Evolutionary conservation across 805 yeast species (phyloP), one percentile per base, ranked within the genome.

Genomic region (Sugiyamaella floridensis): DNA sequence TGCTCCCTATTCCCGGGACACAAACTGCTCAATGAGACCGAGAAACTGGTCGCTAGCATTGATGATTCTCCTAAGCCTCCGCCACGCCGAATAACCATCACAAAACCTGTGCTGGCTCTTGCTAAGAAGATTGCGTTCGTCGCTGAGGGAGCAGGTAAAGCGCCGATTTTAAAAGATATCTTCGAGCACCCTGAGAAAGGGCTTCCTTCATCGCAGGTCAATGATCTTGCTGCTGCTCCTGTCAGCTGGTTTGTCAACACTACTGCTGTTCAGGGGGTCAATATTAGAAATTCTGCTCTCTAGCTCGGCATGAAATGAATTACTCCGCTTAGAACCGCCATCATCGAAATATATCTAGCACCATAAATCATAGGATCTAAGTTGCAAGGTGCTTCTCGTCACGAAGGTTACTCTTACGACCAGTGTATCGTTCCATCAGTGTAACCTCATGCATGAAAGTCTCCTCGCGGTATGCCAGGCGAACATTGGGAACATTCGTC

Each of bases 51-150:
- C 53, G 80, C 90, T 9, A 70, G 80, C 62, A 79, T 90, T 57
- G 75, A 76, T 48, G 92, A 89, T 67, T 86, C 95, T 10, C 97
- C 97, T 67, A 90, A 90, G 70, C 96, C 95, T 32, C 97, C 97
- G 42, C 83, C 90, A 67, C 82, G 90, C 75, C 82, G 97, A 75
- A 86, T 89, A 70, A 87, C 96, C 2, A 74, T 89, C 67, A 89
- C 97, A 6, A 80, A 87, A 69, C 90, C 92, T 6, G 83, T 84
- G 2, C 75, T 89, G 60, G 75, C 73, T 50, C 69, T 65, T 18
- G 83, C 84, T 14, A 58, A 64, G 18, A 59, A 70, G 47, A 80
- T 89, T 60, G 84, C 87, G 1, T 89, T 89, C 69, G 90, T 89
- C 46, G 96, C 96, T 14, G 90, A 87, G 67, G 97, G 97, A 54